phyloP scores from a whole-genome alignment of 2,329 filamentous ascomycete species.

The Colletotrichum sp. region DNA sequence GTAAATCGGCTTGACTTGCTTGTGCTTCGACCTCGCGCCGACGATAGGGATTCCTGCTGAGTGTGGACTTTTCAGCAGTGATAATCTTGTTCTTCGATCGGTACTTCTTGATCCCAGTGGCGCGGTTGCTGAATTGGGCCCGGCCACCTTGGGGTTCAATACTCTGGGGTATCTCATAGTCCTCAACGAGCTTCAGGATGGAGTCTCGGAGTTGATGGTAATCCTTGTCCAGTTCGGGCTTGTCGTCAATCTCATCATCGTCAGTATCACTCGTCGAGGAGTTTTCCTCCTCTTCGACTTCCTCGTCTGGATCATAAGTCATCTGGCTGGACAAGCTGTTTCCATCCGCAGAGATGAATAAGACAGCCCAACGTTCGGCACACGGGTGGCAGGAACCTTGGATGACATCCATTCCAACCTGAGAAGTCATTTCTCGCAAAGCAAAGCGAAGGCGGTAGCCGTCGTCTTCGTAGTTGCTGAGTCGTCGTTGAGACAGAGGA shows the following conservation, averaged over 20 bases:
- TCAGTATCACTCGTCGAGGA: conserved; percentile 66
- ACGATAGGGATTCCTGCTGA: conserved; percentile 65
- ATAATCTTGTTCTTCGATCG: conserved; percentile 64
- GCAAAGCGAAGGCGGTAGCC: conserved; percentile 70
- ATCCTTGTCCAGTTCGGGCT: conserved; percentile 74
- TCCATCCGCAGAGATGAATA: conserved; percentile 79
- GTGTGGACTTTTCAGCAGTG: conserved; percentile 53
- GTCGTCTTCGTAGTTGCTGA: conserved; percentile 65
- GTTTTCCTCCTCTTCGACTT: conserved; percentile 66
- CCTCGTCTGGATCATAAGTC: conserved; percentile 73
- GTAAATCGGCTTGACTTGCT: background rate
- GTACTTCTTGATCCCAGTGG: conserved; percentile 65
- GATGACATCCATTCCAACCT: conserved; percentile 66
- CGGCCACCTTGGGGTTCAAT: conserved; percentile 63
- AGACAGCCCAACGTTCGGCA: conserved; percentile 80
- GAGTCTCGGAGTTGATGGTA: conserved; percentile 83
- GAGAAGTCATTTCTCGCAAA: conserved; percentile 73
- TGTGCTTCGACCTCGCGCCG: conserved; percentile 27
- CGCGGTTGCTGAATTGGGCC: conserved; percentile 74
- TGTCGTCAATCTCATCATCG: conserved; percentile 65
- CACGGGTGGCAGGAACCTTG: conserved; percentile 78
- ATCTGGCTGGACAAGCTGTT: conserved; percentile 72
- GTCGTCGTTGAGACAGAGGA: conserved; percentile 44
- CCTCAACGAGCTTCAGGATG: conserved; percentile 79
- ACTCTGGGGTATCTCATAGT: conserved; percentile 79